Evolutionary conservation across 2,329 filamentous ascomycete genomes (phyloP).

Genomic region (Stagonosporopsis vannaccii): DNA sequence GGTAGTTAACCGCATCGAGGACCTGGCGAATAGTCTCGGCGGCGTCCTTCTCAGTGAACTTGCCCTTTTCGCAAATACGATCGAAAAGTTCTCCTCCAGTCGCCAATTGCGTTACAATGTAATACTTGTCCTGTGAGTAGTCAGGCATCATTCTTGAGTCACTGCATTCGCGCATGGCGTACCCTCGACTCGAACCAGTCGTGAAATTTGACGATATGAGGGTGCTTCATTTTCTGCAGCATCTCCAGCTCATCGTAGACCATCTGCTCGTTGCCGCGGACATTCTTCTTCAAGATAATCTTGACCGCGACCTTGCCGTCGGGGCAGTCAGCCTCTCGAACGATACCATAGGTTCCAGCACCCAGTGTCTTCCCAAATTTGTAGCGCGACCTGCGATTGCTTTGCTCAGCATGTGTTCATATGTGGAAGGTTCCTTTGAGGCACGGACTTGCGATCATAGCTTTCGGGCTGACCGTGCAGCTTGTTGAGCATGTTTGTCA

Average conservation of each 20-base stretch:
- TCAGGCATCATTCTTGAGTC: slow-evolving; percentile 23
- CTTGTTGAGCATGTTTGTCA: slow-evolving; percentile 91
- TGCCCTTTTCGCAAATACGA: slow-evolving; percentile 96
- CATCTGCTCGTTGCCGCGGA: slow-evolving; percentile 98
- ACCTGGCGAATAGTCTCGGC: slow-evolving; percentile 96
- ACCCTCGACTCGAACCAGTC: slow-evolving; percentile 99
- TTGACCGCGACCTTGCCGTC: slow-evolving; percentile 92
- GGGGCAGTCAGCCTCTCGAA: slow-evolving; percentile 88
- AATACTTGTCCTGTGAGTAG: slow-evolving; percentile 87
- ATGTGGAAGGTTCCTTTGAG: slow-evolving; percentile 25
- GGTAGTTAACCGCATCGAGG: slow-evolving; percentile 89
- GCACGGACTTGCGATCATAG: slow-evolving; percentile 92
- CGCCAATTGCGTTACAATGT: slow-evolving; percentile 96
- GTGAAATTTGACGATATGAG: slow-evolving; percentile 95
- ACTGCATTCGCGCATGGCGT: slow-evolving; percentile 40
- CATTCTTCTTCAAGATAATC: slow-evolving; percentile 99
- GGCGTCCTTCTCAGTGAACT: slow-evolving; percentile 98
- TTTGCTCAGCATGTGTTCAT: slow-evolving; percentile 39
- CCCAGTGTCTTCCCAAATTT: slow-evolving; percentile 92
- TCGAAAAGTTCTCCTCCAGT: slow-evolving; percentile 97
- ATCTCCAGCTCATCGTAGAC: slow-evolving; percentile 96
- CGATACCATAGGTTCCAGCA: slow-evolving; percentile 97
- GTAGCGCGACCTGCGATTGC: slow-evolving; percentile 74
- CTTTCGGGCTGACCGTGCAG: slow-evolving; percentile 95
- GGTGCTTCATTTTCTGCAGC: slow-evolving; percentile 88